These are phyloP conservation scores for Coniochaeta pulveracea DNA, from an alignment of 2,329 filamentous ascomycete species.

Conservation along the genomic window DNA sequence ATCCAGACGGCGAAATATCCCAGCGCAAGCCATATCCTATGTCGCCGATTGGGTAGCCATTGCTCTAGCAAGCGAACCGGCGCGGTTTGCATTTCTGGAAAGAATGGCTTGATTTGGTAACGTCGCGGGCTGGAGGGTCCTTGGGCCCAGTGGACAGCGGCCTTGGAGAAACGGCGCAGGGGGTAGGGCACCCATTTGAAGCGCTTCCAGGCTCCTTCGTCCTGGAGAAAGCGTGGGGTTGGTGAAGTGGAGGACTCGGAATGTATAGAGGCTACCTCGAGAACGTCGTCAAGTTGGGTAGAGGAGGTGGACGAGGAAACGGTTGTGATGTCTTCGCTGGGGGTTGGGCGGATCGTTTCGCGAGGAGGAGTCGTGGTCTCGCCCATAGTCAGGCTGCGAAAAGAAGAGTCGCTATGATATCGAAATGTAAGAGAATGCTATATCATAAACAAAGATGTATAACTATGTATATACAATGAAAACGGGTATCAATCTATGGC, in stretches of 20 bases:
- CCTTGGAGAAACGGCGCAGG: conserved; percentile 31
- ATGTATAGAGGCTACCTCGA: conserved; percentile 27
- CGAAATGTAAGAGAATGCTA: neutral
- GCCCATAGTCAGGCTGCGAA: no score
- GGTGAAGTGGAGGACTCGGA: conserved; percentile 29
- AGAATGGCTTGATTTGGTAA: conserved; percentile 44
- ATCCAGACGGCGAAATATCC: conserved; percentile 57
- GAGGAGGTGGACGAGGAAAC: neutral
- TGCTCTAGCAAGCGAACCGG: conserved; percentile 53
- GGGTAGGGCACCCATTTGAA: conserved; percentile 50
- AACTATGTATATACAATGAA: no score
- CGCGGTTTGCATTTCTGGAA: conserved; percentile 55
- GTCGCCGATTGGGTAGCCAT: conserved; percentile 46
- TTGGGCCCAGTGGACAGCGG: conserved; percentile 35
- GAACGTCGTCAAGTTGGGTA: conserved; percentile 10
- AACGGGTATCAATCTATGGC: no score
- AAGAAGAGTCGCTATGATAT: no score
- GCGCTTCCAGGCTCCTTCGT: conserved; percentile 35
- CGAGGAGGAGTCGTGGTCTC: neutral
- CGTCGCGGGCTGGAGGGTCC: conserved; percentile 43
- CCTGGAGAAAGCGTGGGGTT: conserved; percentile 50
- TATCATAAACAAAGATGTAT: neutral
- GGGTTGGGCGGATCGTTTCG: neutral
- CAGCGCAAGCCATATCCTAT: conserved; percentile 47
- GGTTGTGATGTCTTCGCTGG: neutral